Percentiles rank a stretch among this genome's conserved stretches.
phyloP scores from a whole-genome alignment of 192 early-diverging fungal genomes.

The Backusella luteola region DNA sequence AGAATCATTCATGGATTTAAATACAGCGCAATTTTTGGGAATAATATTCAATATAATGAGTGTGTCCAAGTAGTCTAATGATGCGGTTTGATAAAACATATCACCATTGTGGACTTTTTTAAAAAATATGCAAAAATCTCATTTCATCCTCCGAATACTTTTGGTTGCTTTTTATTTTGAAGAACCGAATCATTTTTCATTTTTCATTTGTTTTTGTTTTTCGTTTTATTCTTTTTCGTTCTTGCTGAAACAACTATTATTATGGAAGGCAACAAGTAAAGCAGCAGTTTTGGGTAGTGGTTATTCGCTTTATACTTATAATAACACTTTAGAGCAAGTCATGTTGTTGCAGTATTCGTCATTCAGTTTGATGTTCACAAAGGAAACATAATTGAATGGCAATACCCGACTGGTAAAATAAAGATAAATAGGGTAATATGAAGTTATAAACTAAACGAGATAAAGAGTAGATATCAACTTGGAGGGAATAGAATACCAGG shows the following conservation, averaged over 20 bases:
- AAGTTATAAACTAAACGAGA: background rate
- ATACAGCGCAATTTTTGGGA: too few species aligned
- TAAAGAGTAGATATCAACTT: constrained; percentile 43
- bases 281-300: background rate
- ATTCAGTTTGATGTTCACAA: constrained; percentile 48
- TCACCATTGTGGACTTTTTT: background rate
- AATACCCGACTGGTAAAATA: constrained; percentile 39
- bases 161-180: background rate
- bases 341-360: constrained; percentile 52
- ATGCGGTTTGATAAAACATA: too few species aligned
- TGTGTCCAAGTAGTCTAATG: too few species aligned
- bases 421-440: too few species aligned
- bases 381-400: constrained; percentile 58
- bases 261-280: constrained; percentile 6
- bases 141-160: background rate
- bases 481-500: constrained; percentile 48
- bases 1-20: too few species aligned
- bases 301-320: background rate
- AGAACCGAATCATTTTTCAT: background rate
- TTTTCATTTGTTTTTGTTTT: background rate
- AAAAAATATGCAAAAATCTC: background rate
- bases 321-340: background rate
- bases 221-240: background rate
- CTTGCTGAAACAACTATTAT: background rate
- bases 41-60: too few species aligned